Percentiles rank a stretch among this genome's conserved stretches.
phyloP scores from a whole-genome alignment of 1,284 basidiomycete genomes.

The Rhizoctonia solani region DNA sequence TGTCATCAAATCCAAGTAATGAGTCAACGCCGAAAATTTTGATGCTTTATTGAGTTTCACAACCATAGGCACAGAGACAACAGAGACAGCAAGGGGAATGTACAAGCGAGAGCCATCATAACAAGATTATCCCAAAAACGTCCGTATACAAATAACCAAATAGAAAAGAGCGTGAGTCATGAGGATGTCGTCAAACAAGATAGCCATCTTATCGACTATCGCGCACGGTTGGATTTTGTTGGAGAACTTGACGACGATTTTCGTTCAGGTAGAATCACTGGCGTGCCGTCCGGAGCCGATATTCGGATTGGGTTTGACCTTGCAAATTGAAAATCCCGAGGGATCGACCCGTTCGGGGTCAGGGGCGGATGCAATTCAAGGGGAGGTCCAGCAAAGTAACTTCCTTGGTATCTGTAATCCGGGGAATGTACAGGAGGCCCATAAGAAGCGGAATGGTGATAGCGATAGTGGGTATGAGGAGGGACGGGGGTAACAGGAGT shows the following conservation, averaged over 20 bases:
- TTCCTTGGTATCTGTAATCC: background rate
- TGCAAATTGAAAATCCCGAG: constrained; percentile 13
- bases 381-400: background rate
- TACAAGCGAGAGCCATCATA: no score
- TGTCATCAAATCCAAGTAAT: no score
- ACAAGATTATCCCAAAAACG: no score
- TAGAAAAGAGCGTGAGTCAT: no score
- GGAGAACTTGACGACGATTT: background rate
- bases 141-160: no score
- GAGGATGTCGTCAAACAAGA: no score
- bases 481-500: background rate
- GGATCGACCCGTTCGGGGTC: background rate
- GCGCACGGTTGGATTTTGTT: no score
- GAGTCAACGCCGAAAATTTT: no score
- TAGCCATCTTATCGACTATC: no score
- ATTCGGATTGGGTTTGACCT: constrained; percentile 10
- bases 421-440: background rate
- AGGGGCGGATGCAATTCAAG: background rate
- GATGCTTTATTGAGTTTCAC: no score
- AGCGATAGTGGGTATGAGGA: background rate
- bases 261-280: background rate
- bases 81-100: no score
- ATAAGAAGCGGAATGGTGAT: background rate
- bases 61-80: no score
- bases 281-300: constrained; percentile 13